phyloP scores from a whole-genome alignment of 116 monocot species.

The Phalaenopsis hybrid region DNA sequence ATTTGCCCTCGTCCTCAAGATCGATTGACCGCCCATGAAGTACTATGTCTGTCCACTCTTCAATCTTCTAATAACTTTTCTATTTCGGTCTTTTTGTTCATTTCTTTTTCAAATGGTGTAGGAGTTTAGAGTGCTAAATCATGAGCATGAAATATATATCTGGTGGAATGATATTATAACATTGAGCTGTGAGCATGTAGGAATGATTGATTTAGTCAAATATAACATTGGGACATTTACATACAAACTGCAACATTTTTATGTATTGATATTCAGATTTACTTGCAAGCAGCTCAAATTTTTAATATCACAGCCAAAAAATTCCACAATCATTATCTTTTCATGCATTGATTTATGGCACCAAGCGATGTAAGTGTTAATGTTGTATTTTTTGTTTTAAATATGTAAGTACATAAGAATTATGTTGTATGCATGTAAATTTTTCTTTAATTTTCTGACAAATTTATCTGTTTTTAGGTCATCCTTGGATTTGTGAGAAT shows the following conservation, averaged over 20 bases:
- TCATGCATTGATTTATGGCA: too few species aligned
- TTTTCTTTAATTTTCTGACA: not conserved
- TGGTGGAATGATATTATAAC: not conserved
- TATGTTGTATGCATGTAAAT: too few species aligned
- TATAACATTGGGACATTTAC: not conserved
- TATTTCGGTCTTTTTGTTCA: not conserved
- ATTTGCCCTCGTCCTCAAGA: constrained; percentile 54
- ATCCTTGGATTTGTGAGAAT: constrained; percentile 93
- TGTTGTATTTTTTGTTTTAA: too few species aligned
- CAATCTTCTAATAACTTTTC: not conserved
- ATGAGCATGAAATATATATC: not conserved
- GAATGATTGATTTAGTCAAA: not conserved
- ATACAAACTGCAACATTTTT: too few species aligned
- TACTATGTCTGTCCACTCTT: constrained; percentile 50
- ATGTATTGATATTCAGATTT: too few species aligned
- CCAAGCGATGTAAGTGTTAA: too few species aligned
- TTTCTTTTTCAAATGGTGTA: not conserved
- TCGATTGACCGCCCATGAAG: constrained; percentile 81
- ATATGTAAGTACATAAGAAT: too few species aligned
- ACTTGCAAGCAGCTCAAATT: too few species aligned
- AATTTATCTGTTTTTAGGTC: constrained; percentile 30
- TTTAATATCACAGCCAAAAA: too few species aligned
- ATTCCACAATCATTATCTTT: too few species aligned
- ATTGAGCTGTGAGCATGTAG: not conserved
- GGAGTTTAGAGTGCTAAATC: not conserved